A percentile compares a stretch with the other conserved stretches of the same genome.
phyloP scores from a whole-genome alignment of 192 early-diverging fungal genomes.

The Backusella luteola region DNA sequence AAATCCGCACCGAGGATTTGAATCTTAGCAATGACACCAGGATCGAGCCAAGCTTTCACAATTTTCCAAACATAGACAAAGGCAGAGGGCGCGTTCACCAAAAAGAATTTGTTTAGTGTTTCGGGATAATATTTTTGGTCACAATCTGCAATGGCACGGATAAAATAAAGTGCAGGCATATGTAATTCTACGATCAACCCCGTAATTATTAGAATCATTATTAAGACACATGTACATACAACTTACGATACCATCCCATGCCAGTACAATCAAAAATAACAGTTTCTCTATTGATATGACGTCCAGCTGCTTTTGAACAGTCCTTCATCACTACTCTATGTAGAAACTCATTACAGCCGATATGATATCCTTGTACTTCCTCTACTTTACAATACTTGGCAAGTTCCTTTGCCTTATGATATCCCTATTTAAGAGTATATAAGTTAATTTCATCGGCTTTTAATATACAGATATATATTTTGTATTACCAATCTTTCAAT shows the following conservation, averaged over 20 bases:
- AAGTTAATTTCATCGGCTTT: background rate
- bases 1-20: constrained; percentile 66
- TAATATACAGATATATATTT: background rate
- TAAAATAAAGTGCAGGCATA: constrained; percentile 64
- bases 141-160: constrained; percentile 72
- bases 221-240: background rate
- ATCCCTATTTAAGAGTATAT: constrained; percentile 39
- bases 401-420: constrained; percentile 64
- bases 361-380: constrained; percentile 67
- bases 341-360: constrained; percentile 69
- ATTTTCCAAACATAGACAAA: constrained; percentile 84
- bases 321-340: constrained; percentile 72
- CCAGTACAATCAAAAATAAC: constrained; percentile 92
- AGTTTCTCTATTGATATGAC: constrained; percentile 75
- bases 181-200: constrained; percentile 48
- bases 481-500: constrained; percentile 80
- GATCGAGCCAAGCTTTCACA: constrained; percentile 76
- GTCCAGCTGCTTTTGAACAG: constrained; percentile 67
- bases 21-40: constrained; percentile 66
- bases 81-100: constrained; percentile 91
- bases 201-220: background rate
- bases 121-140: constrained; percentile 97
- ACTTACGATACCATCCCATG: constrained; percentile 73
- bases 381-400: constrained; percentile 57
- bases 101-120: constrained; percentile 85